Conservation (phyloP, 805 yeast species). For the Cyberlindnera meyerae region DNA sequence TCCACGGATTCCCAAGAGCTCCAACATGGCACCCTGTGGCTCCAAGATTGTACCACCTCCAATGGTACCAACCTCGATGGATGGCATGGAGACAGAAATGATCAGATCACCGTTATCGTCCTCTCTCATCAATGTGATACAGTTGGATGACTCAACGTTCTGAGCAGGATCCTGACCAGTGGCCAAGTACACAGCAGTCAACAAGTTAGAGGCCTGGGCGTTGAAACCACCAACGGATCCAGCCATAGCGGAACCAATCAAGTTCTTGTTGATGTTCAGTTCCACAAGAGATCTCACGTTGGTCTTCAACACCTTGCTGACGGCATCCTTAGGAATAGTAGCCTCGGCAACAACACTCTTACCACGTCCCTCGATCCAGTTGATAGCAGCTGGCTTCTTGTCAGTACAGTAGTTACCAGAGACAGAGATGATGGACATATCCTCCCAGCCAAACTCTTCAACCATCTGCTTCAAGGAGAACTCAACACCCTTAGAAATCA, state of each 20-base stretch:
- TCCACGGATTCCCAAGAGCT: slow-evolving; percentile 89
- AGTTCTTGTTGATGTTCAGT: slow-evolving; percentile 81
- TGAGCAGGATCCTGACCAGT: slow-evolving; percentile 99
- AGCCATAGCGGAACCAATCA: slow-evolving; percentile 97
- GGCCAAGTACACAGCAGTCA: slow-evolving; percentile 91
- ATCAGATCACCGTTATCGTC: slow-evolving; percentile 70
- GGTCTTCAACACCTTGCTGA: slow-evolving; percentile 77
- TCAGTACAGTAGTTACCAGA: slow-evolving; percentile 98
- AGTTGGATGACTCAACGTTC: slow-evolving; percentile 94
- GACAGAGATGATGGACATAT: slow-evolving; percentile 87
- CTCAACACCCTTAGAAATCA: slow-evolving; percentile 98
- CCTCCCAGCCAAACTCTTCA: slow-evolving; percentile 86
- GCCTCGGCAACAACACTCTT: slow-evolving; percentile 97
- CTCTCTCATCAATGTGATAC: slow-evolving; percentile 93
- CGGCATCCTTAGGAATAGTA: slow-evolving; percentile 76
- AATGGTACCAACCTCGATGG: slow-evolving; percentile 97
- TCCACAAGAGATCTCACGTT: slow-evolving; percentile 91
- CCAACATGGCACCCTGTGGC: slow-evolving; percentile 96
- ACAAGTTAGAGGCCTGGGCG: slow-evolving; percentile 96
- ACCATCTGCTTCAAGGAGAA: slow-evolving; percentile 77
- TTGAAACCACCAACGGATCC: slow-evolving; percentile 97
- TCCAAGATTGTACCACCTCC: slow-evolving; percentile 98
- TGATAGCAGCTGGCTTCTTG: slow-evolving; percentile 95
- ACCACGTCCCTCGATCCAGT: slow-evolving; percentile 99
- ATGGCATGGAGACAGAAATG: slow-evolving; percentile 98